Conservation (phyloP, 306 rosid genomes). For the Elaeagnus macrophylla region DNA sequence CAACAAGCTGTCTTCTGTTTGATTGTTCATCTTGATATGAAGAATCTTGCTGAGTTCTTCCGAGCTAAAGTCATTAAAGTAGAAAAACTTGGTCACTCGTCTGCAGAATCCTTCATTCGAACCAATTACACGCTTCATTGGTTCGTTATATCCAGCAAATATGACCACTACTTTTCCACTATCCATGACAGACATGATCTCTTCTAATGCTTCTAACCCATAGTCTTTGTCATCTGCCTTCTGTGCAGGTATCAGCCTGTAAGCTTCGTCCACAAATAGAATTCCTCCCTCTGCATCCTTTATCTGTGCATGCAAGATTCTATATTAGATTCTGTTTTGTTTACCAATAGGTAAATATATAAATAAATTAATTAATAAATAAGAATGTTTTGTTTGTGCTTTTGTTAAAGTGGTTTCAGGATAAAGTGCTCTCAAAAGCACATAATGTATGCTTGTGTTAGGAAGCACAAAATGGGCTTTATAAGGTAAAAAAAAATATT, state of each 20-base stretch:
- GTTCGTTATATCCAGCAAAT: slow-evolving; percentile 86
- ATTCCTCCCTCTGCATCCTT: slow-evolving; percentile 94
- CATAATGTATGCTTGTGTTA: no score
- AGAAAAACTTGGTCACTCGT: slow-evolving; percentile 89
- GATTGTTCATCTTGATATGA: slow-evolving; percentile 71
- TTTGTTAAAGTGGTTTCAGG: no score
- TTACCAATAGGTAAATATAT: slow-evolving; percentile 1
- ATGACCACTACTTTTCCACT: slow-evolving; percentile 81
- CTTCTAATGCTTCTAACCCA: slow-evolving; percentile 95
- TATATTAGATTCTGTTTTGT: slow-evolving; percentile 9
- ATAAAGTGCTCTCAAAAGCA: no score
- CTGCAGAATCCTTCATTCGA: slow-evolving; percentile 94
- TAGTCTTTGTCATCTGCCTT: slow-evolving; percentile 90
- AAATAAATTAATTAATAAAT: background rate
- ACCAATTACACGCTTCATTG: slow-evolving; percentile 82
- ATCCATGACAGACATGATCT: slow-evolving; percentile 99
- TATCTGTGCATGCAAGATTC: slow-evolving; percentile 48
- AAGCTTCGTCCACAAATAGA: slow-evolving; percentile 91
- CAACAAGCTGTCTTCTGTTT: slow-evolving; percentile 53
- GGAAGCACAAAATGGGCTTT: no score
- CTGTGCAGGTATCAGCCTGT: slow-evolving; percentile 89
- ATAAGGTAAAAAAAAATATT: no score
- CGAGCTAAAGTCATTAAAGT: slow-evolving; percentile 66
- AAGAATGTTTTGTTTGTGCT: background rate
- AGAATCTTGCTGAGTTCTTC: slow-evolving; percentile 73